phyloP scores from a whole-genome alignment of 495 filamentous ascomycete species.

The Glarea lozoyensis region DNA sequence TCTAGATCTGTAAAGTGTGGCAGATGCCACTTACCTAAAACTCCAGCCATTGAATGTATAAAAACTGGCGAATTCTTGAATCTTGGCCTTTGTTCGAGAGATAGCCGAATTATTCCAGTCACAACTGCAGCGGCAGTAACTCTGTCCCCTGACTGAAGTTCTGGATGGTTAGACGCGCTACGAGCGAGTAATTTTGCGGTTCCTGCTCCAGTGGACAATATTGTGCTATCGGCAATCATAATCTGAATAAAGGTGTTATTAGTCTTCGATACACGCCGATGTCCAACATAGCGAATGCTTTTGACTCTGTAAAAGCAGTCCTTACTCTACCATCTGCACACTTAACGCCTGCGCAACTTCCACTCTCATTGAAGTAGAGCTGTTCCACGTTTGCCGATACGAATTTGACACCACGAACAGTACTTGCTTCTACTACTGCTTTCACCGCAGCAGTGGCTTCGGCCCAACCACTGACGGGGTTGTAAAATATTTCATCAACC shows the following conservation, averaged over 20 bases:
- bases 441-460: constrained; percentile 46
- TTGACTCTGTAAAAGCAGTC: no score
- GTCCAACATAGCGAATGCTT: no score
- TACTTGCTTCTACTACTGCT: constrained; percentile 33
- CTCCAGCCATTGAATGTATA: constrained; percentile 3
- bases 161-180: constrained; percentile 26
- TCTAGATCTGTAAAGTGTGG: neutral
- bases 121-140: constrained; percentile 49
- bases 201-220: constrained; percentile 50
- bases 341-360: constrained; percentile 29
- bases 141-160: constrained; percentile 39
- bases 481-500: constrained; percentile 25
- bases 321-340: constrained; percentile 33
- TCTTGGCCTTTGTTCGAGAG: constrained; percentile 17
- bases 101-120: constrained; percentile 32
- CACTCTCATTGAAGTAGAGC: constrained; percentile 5
- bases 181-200: constrained; percentile 49
- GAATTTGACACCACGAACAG: constrained; percentile 38
- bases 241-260: no score
- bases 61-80: constrained; percentile 25
- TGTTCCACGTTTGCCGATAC: constrained; percentile 8
- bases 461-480: constrained; percentile 50
- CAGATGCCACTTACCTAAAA: constrained; percentile 7
- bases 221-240: constrained; percentile 33
- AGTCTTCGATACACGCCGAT: no score